phyloP scores from a whole-genome alignment of 176 grass and related monocot species.

The Avena insularis region DNA sequence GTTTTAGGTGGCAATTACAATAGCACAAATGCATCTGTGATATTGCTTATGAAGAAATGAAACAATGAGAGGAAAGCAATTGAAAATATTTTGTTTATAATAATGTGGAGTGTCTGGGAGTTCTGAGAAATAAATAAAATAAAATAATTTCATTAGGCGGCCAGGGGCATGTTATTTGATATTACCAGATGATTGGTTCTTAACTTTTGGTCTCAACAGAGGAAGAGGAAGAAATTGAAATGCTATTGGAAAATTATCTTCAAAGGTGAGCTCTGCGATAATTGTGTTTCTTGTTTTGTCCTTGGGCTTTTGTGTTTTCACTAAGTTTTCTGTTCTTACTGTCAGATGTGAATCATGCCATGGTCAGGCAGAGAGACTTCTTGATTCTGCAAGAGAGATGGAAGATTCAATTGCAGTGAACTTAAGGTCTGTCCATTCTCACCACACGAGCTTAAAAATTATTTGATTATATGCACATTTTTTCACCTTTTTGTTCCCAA shows the following conservation, averaged over 20 bases:
- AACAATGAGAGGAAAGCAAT: neutral
- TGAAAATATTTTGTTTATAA: slow-evolving; percentile 27
- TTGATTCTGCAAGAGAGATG: slow-evolving; percentile 99
- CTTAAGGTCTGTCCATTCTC: slow-evolving; percentile 69
- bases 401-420: slow-evolving; percentile 99
- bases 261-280: slow-evolving; percentile 67
- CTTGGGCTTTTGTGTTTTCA: slow-evolving; percentile 11
- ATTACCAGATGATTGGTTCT: slow-evolving; percentile 1
- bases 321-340: slow-evolving; percentile 34
- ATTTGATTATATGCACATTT: neutral
- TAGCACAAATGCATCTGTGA: neutral
- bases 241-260: slow-evolving; percentile 98
- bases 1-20: neutral
- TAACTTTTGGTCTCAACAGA: slow-evolving; percentile 59
- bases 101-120: neutral
- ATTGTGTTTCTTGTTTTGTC: slow-evolving; percentile 31
- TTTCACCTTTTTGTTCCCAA: neutral
- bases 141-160: slow-evolving; percentile 20
- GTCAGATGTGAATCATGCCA: slow-evolving; percentile 96
- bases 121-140: neutral
- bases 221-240: slow-evolving; percentile 99
- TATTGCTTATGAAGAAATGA: neutral
- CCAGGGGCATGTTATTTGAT: neutral
- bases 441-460: neutral
- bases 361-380: slow-evolving; percentile 97